Percentiles rank a stretch among this genome's conserved stretches.
These are phyloP conservation scores for Tulasnella sp. DNA, from an alignment of 768 basidiomycete genomes.

Conservation along the genomic window DNA sequence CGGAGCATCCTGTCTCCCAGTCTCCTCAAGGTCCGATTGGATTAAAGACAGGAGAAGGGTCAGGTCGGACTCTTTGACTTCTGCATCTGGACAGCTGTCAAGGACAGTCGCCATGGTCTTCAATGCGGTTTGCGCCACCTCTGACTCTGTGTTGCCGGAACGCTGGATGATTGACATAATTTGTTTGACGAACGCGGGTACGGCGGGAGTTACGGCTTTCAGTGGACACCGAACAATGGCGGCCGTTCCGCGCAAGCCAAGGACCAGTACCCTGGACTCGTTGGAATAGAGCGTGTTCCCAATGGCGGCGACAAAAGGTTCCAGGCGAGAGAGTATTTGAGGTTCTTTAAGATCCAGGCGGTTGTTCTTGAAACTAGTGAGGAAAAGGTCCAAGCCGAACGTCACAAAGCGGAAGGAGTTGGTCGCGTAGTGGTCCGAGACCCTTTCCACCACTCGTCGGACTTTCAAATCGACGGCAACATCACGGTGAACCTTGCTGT, in stretches of 20 bases:
- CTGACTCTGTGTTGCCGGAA: slow-evolving; percentile 82
- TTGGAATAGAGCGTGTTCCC: slow-evolving; percentile 91
- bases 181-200: slow-evolving; percentile 80
- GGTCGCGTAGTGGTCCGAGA: slow-evolving; percentile 64
- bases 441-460: slow-evolving; percentile 46
- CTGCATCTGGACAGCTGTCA: slow-evolving; percentile 79
- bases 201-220: slow-evolving; percentile 64
- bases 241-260: slow-evolving; percentile 75
- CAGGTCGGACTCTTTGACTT: slow-evolving; percentile 86
- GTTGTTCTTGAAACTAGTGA: slow-evolving; percentile 78
- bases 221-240: slow-evolving; percentile 82
- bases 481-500: slow-evolving; percentile 47
- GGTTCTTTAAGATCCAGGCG: slow-evolving; percentile 80
- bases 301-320: slow-evolving; percentile 78
- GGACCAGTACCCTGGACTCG: slow-evolving; percentile 65
- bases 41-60: slow-evolving; percentile 82
- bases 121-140: slow-evolving; percentile 82
- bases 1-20: slow-evolving; percentile 74
- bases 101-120: slow-evolving; percentile 81
- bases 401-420: slow-evolving; percentile 80
- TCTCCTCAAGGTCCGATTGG: slow-evolving; percentile 86
- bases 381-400: slow-evolving; percentile 88
- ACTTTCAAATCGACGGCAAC: slow-evolving; percentile 78
- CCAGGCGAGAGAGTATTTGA: slow-evolving; percentile 73
- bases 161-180: slow-evolving; percentile 78